Percentiles rank a stretch among this genome's conserved stretches.
phyloP scores from a whole-genome alignment of 768 basidiomycete species.

The Hygrocybe coccinea region DNA sequence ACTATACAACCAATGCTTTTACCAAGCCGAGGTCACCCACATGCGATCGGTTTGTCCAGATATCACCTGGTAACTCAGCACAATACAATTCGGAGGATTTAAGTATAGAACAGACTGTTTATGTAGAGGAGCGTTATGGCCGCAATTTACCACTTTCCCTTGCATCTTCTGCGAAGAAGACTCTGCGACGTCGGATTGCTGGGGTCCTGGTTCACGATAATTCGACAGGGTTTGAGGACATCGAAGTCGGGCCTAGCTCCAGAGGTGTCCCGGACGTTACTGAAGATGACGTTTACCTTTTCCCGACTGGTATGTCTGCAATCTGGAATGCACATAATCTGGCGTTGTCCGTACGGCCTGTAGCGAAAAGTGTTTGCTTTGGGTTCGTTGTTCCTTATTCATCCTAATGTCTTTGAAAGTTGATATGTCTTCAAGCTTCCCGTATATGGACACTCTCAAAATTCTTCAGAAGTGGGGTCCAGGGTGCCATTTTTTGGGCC shows the following conservation, averaged over 20 bases:
- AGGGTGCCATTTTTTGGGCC: constrained; percentile 84
- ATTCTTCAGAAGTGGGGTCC: constrained; percentile 95
- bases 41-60: background rate
- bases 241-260: constrained; percentile 55
- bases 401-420: background rate
- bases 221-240: constrained; percentile 32
- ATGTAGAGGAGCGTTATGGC: constrained; percentile 78
- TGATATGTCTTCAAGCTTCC: constrained; percentile 54
- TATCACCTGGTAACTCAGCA: constrained; percentile 1
- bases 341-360: constrained; percentile 45
- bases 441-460: constrained; percentile 93
- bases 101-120: constrained; percentile 49
- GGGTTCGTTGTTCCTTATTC: constrained; percentile 54
- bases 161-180: constrained; percentile 77
- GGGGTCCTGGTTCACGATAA: constrained; percentile 71
- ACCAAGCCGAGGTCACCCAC: constrained; percentile 8
- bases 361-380: constrained; percentile 86
- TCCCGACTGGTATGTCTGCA: constrained; percentile 85
- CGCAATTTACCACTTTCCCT: constrained; percentile 66
- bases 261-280: constrained; percentile 65
- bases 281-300: constrained; percentile 87
- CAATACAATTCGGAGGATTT: constrained; percentile 34
- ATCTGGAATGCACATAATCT: constrained; percentile 90
- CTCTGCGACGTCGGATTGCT: constrained; percentile 83
- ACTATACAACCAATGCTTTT: constrained; percentile 49